Evolutionary conservation across 331 rosid genomes (phyloP), one percentile per base, ranked within the genome.

Genomic region (Malus hybrid): DNA sequence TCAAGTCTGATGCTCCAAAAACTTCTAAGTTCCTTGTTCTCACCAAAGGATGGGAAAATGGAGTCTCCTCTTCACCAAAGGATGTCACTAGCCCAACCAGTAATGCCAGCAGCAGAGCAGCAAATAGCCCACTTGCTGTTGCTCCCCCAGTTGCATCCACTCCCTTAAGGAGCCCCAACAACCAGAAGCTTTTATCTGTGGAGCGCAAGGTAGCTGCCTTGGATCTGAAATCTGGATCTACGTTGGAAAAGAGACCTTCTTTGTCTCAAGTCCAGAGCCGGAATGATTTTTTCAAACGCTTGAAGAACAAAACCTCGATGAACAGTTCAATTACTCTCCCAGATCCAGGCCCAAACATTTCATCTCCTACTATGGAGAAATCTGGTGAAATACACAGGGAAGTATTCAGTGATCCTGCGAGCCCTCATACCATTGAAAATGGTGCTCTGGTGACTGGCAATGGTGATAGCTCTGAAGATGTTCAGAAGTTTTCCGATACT

Each of bases 261-360:
- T 61, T 89, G 75, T 90, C 96, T 77, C 99, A 92, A 82, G 86
- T 78, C 48, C 96, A 94, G 90, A 94, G 99, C 82, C 88, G 99
- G 82, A 88, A 92, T 80, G 99, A 92, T 76, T 94, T 94, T 78
- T 94, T 94, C 81, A 92, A 94, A 73, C 96, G 80, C 75, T 61
- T 94, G 18, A 94, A 94, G 91, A 90, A 82, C 82, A 90, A 92
- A 80, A 92, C 96, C 33, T 71, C 83, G 6, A 80, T 39, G 78
- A 92, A 75, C 78, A 76, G 88, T 28, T 73, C 96, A 62, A 68
- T 87, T 52, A 77, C 70, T 74, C 82, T 77, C 68, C 89, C 90
- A 52, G 92, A 86, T 72, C 80, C 97, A 20, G 79, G 84, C 77
- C 70, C 88, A 15, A 79, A 70, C 64, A 73, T 56, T 70, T 86